Base-by-base conservation (phyloP, 805 yeast species). In the Cyberlindnera samutprakarnensis region DNA sequence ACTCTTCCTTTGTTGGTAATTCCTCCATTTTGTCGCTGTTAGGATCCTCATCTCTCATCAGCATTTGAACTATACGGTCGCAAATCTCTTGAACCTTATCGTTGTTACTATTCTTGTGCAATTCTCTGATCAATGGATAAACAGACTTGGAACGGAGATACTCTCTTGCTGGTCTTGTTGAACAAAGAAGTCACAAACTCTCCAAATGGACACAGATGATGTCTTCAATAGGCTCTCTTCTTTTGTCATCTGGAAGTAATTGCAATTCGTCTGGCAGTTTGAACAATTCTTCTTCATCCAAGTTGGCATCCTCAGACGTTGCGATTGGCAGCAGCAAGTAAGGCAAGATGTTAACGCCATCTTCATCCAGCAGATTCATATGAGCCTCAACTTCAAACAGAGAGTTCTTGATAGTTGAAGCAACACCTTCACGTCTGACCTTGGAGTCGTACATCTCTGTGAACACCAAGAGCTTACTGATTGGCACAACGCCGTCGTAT, bases 181-280 rank as follows among this genome's bases (percentile, higher is more conserved):
- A 77, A 55, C 92, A 82, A 32, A 92, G 68, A 29, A 92, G 63
- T 34, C 92, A 62, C 27, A 90, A 57, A 37, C 86, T 72, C 56
- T 92, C 96, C 39, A 92, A 64, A 47, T 85, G 94, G 3, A 75
- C 74, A 27, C 75, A 67, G 17, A 79, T 63, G 33, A 87, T 73
- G 9, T 75, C 76, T 14, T 61, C 59, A 12, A 75, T 62, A 4
- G 88, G 80, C 47, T 92, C 98, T 44, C 92, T 72, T 44, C 64
- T 49, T 54, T 86, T 85, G 39, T 82, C 88, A 18, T 74, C 75
- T 8, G 83, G 81, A 27, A 86, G 61, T 27, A 83, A 65, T 56
- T 85, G 95, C 30, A 90, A 72, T 49, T 84, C 94, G 18, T 84
- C 95, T 3, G 97, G 96, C 44, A 92, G 69, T 31, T 78, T 76